Percentiles rank a stretch among this genome's conserved stretches.
Conservation (phyloP, 1,284 basidiomycete genomes). For the Rhizoctonia solani region DNA sequence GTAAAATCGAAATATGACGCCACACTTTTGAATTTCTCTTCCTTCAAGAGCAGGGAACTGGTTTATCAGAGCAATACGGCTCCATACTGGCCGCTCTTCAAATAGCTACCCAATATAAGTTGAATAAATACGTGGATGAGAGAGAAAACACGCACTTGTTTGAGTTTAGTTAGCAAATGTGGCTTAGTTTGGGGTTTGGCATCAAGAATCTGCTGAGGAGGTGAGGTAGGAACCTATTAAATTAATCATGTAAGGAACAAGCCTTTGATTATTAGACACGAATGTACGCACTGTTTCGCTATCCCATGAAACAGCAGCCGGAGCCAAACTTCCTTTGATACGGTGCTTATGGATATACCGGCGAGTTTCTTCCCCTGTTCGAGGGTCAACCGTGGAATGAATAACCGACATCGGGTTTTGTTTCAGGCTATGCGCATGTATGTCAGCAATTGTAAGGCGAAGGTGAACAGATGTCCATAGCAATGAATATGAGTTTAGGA, state of each 20-base stretch:
- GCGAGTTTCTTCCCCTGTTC: conserved; percentile 79
- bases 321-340: conserved; percentile 77
- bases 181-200: conserved; percentile 56
- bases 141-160: conserved; percentile 53
- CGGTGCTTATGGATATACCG: conserved; percentile 77
- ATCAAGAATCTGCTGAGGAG: conserved; percentile 26
- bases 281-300: conserved; percentile 28
- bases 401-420: conserved; percentile 72
- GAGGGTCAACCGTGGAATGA: conserved; percentile 65
- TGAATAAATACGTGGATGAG: conserved; percentile 16
- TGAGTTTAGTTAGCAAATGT: conserved; percentile 60
- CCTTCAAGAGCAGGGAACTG: conserved; percentile 73
- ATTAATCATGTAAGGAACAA: not conserved
- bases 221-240: conserved; percentile 17
- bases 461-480: no score
- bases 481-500: no score
- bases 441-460: not conserved
- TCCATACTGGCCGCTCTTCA: conserved; percentile 83
- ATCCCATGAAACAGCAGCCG: conserved; percentile 61
- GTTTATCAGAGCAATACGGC: conserved; percentile 79
- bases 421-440: conserved; percentile 62
- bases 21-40: conserved; percentile 71
- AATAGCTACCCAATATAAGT: conserved; percentile 58
- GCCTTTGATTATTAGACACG: not conserved
- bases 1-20: not conserved